Evolutionary conservation across 2,329 filamentous ascomycete species (phyloP), one percentile per base, ranked within the genome.

Genomic region (Talaromyces sp.): DNA sequence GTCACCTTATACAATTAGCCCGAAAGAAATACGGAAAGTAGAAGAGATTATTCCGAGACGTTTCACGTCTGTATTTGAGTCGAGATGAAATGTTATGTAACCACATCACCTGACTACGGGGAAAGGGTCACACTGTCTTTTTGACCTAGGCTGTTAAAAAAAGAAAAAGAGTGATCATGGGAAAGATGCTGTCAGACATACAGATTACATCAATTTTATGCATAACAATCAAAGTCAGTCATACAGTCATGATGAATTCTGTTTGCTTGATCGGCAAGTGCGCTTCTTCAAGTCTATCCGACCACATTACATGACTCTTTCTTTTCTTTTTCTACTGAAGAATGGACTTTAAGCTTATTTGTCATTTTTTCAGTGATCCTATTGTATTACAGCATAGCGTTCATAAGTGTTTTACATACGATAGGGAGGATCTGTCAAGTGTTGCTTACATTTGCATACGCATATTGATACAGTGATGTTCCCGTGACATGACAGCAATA

Each of bases 241-340:
- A 58, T 58, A 58, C 54, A 25, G 17, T 41, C 35, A 25, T 17
- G 35, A n/a, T 43, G 37, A 43, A 43, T 7, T 41, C 37, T 15
- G 35, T 43, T n/a, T 13, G 19, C 7, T 31, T 59, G 39, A 59
- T 59, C 56, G 56, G 56, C 56, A 59, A 59, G 22, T 59, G 56
- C 37, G 56, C 52, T 56, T 54, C 50, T 54, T 56, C 39, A 43
- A 45, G 39, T 13, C 37, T 25, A 52, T 33, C 49, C 49, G 27
- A n/a, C 25, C 13, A 59, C 35, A 27, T 15, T 43, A n/a, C 56
- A 27, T 58, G 19, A 31, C 37, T 59, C 27, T 59, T 59, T 33
- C 22, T 43, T 58, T 59, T 27, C 17, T 19, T 59, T 59, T 43
- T 33, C 11, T n/a, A 31, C 2, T 41, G 56, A 43, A 43, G 3